Evolutionary conservation across 2,329 filamentous ascomycete species (phyloP), one percentile per base, ranked within the genome.

Genomic region (Laburnicola sp.): DNA sequence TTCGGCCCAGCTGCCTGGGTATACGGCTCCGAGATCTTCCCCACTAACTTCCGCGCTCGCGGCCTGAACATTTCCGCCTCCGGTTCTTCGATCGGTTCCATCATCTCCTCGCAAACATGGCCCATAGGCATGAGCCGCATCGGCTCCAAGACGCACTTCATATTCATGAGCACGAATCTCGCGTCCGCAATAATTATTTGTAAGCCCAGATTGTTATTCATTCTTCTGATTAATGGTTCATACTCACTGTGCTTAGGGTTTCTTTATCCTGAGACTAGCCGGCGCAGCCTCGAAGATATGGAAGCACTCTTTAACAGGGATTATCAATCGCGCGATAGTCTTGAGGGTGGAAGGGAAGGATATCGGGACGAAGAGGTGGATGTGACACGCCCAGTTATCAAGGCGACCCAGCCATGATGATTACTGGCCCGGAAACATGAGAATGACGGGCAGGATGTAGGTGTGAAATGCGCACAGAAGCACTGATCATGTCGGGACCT

Each of bases 1-100:
- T 82, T 84, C 37, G 82, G 82, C 0, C 80, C 82, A 0, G 77
- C 80, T 0, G 75, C 80, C 0, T 85, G 82, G 82, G 80, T 84
- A 0, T 84, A 84, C 53, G 79, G 80, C n/a, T 77, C 80, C 0
- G 82, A 85, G 75, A 84, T 84, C 55, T 84, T 85, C 60, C 81
- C 81, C 2, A 83, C 81, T 0, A 72, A 80, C 4, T 74, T 82
- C n/a, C 78, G 82, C 8, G 81, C 82, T 2, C 76, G 79, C 0
- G 82, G 81, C 2, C 75, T 84, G 45, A 84, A 80, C 62, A 75
- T 84, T 34, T 76, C 81, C 0, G 80, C 82, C 0, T 80, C 80
- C 0, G 80, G 76, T 0, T 79, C 80, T 22, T 76, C 81, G n/a
- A 74, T 83, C 32, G 82, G 81, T 0, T 79, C 81, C 26, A 78